Evolutionary conservation across 768 basidiomycete genomes (phyloP), one percentile per base, ranked within the genome.

Genomic region (Serendipita sp.): DNA sequence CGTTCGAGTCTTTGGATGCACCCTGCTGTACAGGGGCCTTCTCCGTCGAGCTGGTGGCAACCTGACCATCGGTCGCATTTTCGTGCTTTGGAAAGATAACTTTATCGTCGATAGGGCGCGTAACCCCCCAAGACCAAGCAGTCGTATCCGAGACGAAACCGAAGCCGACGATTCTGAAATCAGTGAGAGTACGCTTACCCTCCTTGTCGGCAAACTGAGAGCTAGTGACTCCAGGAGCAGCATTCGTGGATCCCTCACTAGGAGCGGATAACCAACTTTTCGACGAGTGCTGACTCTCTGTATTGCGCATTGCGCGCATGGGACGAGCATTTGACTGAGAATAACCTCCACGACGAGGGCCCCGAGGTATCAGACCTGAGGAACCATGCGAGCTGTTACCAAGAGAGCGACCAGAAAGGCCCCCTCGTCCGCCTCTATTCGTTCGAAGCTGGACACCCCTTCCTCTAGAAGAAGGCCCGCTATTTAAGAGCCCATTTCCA

Each of bases 131-230:
- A 58, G 77, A 80, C 95, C 95, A 97, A 67, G 26, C 31, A 28
- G 30, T 24, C n/a, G 22, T 13, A n/a, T 58, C 53, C 11, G 53
- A 58, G 31, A 58, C 53, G 26, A 58, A 58, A 26, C 53, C 84
- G 67, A 97, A 78, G 28, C 88, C 93, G 70, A 94, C 78, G 71
- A 99, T 92, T 75, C 95, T 90, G 82, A 99, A 99, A 75, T 98
- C 95, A 41, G 93, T 97, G 68, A 99, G 83, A 31, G 94, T 96
- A 69, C 90, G 83, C 70, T 86, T 82, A 71, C 87, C 86, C 73
- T 91, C 89, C 70, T 90, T 88, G 34, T 58, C 53, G 17, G 53
- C 9, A 9, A 34, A 26, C 30, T 22, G 17, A n/a, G 33, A n/a
- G 26, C 53, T 24, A 31, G 26, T 58, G n/a, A 17, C 38, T 7